phyloP scores from a whole-genome alignment of 139 green algal species.

The Pleodorina starrii region DNA sequence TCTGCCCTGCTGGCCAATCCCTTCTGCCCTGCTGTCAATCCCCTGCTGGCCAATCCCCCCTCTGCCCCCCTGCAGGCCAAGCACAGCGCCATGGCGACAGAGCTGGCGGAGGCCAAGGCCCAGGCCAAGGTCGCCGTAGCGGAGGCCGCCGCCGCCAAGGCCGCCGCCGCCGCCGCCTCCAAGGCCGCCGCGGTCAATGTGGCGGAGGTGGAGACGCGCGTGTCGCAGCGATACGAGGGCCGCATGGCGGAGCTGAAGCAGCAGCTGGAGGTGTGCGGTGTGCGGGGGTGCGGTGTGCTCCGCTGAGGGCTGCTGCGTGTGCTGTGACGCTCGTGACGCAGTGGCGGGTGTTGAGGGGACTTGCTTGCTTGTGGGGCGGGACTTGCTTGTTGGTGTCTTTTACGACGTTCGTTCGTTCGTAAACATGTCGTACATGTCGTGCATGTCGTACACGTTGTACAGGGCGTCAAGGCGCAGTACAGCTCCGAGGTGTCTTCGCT shows the following conservation, averaged over 20 bases:
- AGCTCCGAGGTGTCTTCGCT: conserved; percentile 21
- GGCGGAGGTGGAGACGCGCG: conserved; percentile 38
- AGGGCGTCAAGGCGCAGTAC: conserved; percentile 41
- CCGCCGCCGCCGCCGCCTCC: conserved; percentile 22
- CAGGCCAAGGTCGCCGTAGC: conserved; percentile 5
- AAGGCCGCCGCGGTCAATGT: not conserved
- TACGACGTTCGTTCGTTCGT: too few relatives aligned
- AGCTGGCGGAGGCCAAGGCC: conserved; percentile 33
- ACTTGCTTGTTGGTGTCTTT: too few relatives aligned
- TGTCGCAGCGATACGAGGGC: conserved; percentile 17
- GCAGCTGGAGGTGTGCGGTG: conserved; percentile 34
- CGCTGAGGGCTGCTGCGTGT: too few relatives aligned
- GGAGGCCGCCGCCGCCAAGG: conserved; percentile 6
- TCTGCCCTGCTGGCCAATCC: too few relatives aligned
- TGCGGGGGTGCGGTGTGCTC: too few relatives aligned
- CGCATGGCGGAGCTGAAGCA: conserved; percentile 43
- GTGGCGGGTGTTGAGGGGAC: too few relatives aligned
- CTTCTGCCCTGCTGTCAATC: too few relatives aligned
- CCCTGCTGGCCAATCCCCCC: not conserved
- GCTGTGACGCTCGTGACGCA: too few relatives aligned
- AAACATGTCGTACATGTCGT: too few relatives aligned
- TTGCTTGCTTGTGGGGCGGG: too few relatives aligned
- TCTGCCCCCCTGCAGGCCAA: not conserved
- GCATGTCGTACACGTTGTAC: too few relatives aligned
- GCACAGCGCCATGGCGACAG: conserved; percentile 33